Percentiles rank a stretch among this genome's conserved stretches.
Conservation (phyloP, 2,329 filamentous ascomycete species). For the Fusarium sp. region DNA sequence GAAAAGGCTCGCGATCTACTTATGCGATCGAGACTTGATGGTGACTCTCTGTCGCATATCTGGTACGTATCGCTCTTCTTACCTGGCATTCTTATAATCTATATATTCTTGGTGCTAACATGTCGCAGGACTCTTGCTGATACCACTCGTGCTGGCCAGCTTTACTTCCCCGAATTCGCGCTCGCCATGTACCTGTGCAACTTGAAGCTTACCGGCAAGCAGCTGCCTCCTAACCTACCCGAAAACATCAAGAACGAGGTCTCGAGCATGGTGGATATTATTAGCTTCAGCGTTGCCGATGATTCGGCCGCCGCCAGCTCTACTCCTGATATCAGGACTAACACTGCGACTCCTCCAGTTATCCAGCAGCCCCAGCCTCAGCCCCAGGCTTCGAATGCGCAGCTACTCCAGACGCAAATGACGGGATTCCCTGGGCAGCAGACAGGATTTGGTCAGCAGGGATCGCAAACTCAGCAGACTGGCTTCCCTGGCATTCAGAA, state of each 20-base stretch:
- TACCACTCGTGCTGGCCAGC: constrained; percentile 94
- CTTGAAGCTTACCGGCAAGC: constrained; percentile 88
- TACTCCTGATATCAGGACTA: constrained; percentile 70
- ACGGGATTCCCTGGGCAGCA: constrained; percentile 76
- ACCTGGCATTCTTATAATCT: neutral
- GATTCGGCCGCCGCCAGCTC: constrained; percentile 76
- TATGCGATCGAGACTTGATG: constrained; percentile 88
- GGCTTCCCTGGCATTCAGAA: constrained; percentile 76
- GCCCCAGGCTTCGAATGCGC: constrained; percentile 80
- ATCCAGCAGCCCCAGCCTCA: constrained; percentile 81
- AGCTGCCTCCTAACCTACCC: constrained; percentile 80
- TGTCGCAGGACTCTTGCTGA: constrained; percentile 85
- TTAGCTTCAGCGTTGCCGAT: constrained; percentile 92
- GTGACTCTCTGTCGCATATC: constrained; percentile 90
- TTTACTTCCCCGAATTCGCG: constrained; percentile 98
- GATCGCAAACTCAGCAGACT: constrained; percentile 77
- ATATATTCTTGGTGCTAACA: constrained; percentile 26
- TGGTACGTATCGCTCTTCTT: constrained; percentile 71
- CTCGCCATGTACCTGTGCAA: constrained; percentile 99
- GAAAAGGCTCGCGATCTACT: constrained; percentile 94
- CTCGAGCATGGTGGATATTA: constrained; percentile 99
- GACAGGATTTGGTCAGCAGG: constrained; percentile 72
- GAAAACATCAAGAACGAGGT: constrained; percentile 96
- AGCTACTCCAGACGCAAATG: constrained; percentile 76
- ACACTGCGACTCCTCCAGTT: constrained; percentile 65